phyloP scores from a whole-genome alignment of 805 yeast species.

The Teunomyces kruisii region DNA sequence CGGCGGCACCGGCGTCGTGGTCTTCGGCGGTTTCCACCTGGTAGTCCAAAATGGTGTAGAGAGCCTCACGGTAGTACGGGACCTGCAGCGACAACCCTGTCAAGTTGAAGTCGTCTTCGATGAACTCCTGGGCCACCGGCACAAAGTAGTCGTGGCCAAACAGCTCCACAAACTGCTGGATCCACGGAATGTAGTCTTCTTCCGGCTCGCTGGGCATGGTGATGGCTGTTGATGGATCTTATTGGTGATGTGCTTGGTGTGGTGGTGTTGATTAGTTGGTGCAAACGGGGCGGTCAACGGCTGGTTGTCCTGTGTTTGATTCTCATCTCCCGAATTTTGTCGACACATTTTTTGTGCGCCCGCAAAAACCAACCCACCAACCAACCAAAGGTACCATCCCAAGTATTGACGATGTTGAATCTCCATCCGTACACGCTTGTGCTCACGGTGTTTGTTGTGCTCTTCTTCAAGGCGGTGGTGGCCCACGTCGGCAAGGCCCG shows the following conservation, averaged over 20 bases:
- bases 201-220: conserved; percentile 43
- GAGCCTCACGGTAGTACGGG: conserved; percentile 87
- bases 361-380: neutral
- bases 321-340: neutral
- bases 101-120: conserved; percentile 94
- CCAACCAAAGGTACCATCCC: neutral
- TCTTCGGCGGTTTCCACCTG: conserved; percentile 55
- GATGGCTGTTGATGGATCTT: neutral
- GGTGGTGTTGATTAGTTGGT: too few relatives aligned
- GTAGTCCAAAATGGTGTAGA: conserved; percentile 85
- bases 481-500: conserved; percentile 32
- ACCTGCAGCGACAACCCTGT: conserved; percentile 86
- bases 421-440: conserved; percentile 35
- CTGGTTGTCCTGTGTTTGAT: too few relatives aligned
- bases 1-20: conserved; percentile 10
- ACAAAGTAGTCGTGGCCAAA: conserved; percentile 90
- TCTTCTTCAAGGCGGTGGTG: conserved; percentile 37
- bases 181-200: conserved; percentile 75
- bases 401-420: conserved; percentile 30
- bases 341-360: conserved; percentile 1
- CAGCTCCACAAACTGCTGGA: conserved; percentile 71
- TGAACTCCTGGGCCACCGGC: conserved; percentile 87
- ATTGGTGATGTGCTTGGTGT: too few relatives aligned
- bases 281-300: too few relatives aligned
- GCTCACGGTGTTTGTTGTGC: conserved; percentile 31